Evolutionary conservation across 164 flowering plant genomes (phyloP).

Genomic region (Magnolia changhungtana): DNA sequence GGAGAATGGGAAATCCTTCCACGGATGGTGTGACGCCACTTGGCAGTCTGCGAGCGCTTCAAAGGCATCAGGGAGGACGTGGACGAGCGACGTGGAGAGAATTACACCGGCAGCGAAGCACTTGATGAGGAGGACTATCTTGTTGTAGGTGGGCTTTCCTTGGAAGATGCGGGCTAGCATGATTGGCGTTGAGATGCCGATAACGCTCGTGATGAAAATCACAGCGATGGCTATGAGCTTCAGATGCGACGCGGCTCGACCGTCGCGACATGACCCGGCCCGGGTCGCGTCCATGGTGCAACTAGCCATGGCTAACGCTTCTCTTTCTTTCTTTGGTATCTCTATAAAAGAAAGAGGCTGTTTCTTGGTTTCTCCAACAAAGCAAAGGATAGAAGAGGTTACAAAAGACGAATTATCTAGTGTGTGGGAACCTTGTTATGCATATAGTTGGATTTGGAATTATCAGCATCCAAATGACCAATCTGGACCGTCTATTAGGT

Average conservation of each 20-base stretch:
- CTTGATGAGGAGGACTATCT: constrained; percentile 48
- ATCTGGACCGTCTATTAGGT: too few species aligned
- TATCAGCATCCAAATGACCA: too few species aligned
- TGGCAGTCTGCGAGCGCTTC: constrained; percentile 56
- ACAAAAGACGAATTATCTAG: background rate
- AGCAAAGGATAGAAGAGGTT: background rate
- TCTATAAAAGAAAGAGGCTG: background rate
- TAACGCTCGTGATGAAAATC: constrained; percentile 54
- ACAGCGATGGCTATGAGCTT: constrained; percentile 46
- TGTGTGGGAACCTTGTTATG: background rate
- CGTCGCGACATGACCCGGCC: constrained; percentile 40
- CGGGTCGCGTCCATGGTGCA: constrained; percentile 39
- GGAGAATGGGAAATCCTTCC: constrained; percentile 78
- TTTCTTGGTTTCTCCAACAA: background rate
- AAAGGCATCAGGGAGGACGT: constrained; percentile 77
- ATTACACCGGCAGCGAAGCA: constrained; percentile 90
- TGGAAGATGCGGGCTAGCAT: constrained; percentile 54
- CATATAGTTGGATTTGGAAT: too few species aligned
- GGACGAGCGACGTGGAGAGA: constrained; percentile 74
- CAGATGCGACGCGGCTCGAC: constrained; percentile 45
- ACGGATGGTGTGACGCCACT: constrained; percentile 59
- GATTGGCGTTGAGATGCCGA: constrained; percentile 56
- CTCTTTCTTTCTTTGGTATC: background rate
- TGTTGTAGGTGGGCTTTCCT: constrained; percentile 50
- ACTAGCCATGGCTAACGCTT: constrained; percentile 18